phyloP scores from a whole-genome alignment of 1,284 basidiomycete species.

The Laetiporus sulphureus region DNA sequence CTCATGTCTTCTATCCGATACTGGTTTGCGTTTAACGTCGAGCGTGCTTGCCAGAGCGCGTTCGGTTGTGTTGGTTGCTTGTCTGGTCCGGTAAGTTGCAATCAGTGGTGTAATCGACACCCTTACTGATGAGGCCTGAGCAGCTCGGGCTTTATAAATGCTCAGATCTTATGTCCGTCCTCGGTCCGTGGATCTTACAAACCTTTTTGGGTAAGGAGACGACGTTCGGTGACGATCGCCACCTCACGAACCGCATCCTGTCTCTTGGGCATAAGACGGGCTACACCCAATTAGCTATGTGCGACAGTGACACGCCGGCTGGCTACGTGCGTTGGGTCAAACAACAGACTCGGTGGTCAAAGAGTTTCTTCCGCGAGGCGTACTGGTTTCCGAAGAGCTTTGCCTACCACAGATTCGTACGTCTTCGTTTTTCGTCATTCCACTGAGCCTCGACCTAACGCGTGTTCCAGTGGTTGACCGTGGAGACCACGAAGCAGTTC shows the following conservation, averaged over 20 bases:
- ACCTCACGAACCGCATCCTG: conserved; percentile 15
- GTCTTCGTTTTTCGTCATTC: background rate
- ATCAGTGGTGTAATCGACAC: too few species aligned
- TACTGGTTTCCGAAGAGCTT: conserved; percentile 18
- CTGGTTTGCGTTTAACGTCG: conserved; percentile 21
- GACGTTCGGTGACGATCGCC: conserved; percentile 18
- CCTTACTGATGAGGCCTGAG: background rate
- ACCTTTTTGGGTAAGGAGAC: conserved; percentile 17
- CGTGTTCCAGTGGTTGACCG: conserved; percentile 14
- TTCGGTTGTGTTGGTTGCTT: conserved; percentile 18
- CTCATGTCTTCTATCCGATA: conserved; percentile 18
- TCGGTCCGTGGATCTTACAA: conserved; percentile 20
- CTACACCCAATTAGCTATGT: conserved; percentile 16
- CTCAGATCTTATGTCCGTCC: conserved; percentile 15
- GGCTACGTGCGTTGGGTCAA: conserved; percentile 20
- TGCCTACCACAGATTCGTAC: conserved; percentile 13
- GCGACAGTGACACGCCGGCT: conserved; percentile 17
- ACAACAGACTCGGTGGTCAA: conserved; percentile 21
- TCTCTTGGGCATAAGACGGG: conserved; percentile 15
- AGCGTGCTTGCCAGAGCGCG: conserved; percentile 18
- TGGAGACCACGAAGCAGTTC: conserved; percentile 19
- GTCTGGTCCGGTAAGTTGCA: conserved; percentile 14
- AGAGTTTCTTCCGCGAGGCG: conserved; percentile 19
- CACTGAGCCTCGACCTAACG: background rate
- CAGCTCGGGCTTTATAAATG: conserved; percentile 16